phyloP scores from a whole-genome alignment of 2,329 filamentous ascomycete species.

The Beauveria caledonica region DNA sequence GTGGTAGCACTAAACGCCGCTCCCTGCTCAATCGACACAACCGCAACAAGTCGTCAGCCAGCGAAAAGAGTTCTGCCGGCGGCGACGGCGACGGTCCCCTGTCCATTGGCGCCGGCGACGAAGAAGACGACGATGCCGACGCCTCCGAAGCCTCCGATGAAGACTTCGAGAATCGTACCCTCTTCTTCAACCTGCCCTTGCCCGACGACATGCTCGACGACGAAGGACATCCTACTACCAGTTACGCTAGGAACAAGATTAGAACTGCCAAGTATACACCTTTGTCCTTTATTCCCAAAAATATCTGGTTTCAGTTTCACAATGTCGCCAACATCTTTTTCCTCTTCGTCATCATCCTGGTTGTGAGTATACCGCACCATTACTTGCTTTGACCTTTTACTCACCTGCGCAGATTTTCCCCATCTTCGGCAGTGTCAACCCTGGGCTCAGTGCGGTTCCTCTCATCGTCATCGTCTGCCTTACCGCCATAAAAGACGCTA shows the following conservation, averaged over 20 bases:
- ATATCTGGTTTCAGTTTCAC: slow-evolving; percentile 95
- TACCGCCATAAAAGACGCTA: slow-evolving; percentile 87
- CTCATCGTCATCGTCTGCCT: slow-evolving; percentile 85
- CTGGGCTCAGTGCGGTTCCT: slow-evolving; percentile 81
- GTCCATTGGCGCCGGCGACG: slow-evolving; percentile 19
- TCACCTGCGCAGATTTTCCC: slow-evolving; percentile 66
- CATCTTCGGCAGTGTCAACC: slow-evolving; percentile 89
- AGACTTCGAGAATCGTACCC: slow-evolving; percentile 40
- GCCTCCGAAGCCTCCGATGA: slow-evolving; percentile 30
- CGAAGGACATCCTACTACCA: slow-evolving; percentile 61
- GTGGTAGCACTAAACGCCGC: slow-evolving; percentile 68
- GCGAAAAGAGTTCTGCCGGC: slow-evolving; percentile 57
- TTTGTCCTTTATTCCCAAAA: slow-evolving; percentile 90
- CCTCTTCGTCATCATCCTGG: slow-evolving; percentile 88
- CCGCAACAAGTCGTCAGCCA: slow-evolving; percentile 50
- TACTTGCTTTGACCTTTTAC: slow-evolving; percentile 8
- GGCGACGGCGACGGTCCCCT: slow-evolving; percentile 31
- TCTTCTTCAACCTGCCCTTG: slow-evolving; percentile 83
- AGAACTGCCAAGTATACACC: slow-evolving; percentile 96
- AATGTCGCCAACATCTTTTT: slow-evolving; percentile 99
- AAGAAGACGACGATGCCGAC: slow-evolving; percentile 20
- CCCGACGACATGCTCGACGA: slow-evolving; percentile 70
- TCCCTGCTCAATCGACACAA: slow-evolving; percentile 74
- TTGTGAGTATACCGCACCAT: slow-evolving; percentile 51
- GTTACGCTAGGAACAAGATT: slow-evolving; percentile 89